These are phyloP conservation scores for Tolypocladium inflatum DNA, from an alignment of 2,329 filamentous ascomycete genomes.

Conservation along the genomic window DNA sequence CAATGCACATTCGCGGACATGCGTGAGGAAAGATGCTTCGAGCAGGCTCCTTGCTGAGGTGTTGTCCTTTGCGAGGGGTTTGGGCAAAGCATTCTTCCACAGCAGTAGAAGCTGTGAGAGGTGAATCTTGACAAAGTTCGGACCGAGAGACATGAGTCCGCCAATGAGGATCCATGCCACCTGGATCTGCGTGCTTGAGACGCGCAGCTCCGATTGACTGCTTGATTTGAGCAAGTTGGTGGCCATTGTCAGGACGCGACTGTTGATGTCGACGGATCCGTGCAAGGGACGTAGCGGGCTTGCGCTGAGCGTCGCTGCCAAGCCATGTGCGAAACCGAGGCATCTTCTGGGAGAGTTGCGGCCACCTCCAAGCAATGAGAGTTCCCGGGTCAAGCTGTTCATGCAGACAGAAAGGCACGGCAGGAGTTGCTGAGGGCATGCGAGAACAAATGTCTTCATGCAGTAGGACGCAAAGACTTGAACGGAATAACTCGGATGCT, in stretches of 20 bases:
- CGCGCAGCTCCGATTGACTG: conserved; percentile 78
- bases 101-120: conserved; percentile 84
- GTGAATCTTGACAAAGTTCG: conserved; percentile 98
- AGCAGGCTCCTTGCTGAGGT: conserved; percentile 73
- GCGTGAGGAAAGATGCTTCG: conserved; percentile 85
- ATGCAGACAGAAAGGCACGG: conserved; percentile 91
- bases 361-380: conserved; percentile 65
- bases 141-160: conserved; percentile 89
- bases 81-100: conserved; percentile 96
- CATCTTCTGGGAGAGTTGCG: conserved; percentile 75
- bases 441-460: conserved; percentile 76
- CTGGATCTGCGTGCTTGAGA: conserved; percentile 91
- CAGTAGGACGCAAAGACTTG: conserved; percentile 84
- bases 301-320: conserved; percentile 84
- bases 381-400: conserved; percentile 85
- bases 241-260: conserved; percentile 80
- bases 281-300: conserved; percentile 83
- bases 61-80: conserved; percentile 87
- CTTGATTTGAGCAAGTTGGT: conserved; percentile 89
- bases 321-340: conserved; percentile 81
- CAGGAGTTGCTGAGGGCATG: conserved; percentile 84
- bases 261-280: conserved; percentile 92
- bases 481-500: conserved; percentile 93
- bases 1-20: conserved; percentile 89
- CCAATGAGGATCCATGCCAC: conserved; percentile 97